Evolutionary conservation across 1,284 basidiomycete species (phyloP), one percentile per base, ranked within the genome.

Genomic region (Ceratobasidium sp.): DNA sequence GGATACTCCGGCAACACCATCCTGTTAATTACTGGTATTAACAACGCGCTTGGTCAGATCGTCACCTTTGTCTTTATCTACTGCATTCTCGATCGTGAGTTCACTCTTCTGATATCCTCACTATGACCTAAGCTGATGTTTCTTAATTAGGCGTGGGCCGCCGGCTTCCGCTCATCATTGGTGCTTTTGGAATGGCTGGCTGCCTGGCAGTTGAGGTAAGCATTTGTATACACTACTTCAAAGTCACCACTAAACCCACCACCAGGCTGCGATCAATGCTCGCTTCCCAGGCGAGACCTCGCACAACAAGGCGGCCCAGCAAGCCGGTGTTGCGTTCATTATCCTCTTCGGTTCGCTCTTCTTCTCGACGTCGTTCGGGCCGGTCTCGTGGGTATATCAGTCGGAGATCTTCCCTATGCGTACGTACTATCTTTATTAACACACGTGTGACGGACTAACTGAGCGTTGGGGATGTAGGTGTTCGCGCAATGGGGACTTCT

Each of bases 321-420:
- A 61, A 38, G 68, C 66, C 46, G 64, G 76, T 54, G 76, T 77
- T 38, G 66, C 68, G 33, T 77, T 77, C n/a, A 77, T 77, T 57
- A 77, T 77, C 65, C 76, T 77, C 42, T 70, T 77, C 59, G 66
- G 66, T 26, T 64, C 76, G 28, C 66, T 69, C 33, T 70, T 78
- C 68, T 78, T 78, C 66, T 70, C 76, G 26, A 54, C 69, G 20
- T 78, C 67, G 40, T 62, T 62, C 67, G 70, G 61, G 40, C 79
- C 81, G 50, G 81, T 83, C 1, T 82, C 82, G 0, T 83, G 84
- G 83, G 83, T 83, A 71, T 84, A 84, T 80, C 82, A 83, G 66
- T 81, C 80, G 17, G 84, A 85, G 71, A 83, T 85, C 79, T 85
- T 84, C 83, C 83, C 84, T 0, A 83, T 83, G 82, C 81, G 82